Evolutionary conservation across 805 yeast species (phyloP), one percentile per base, ranked within the genome.

Genomic region (Starmerella roubikii): DNA sequence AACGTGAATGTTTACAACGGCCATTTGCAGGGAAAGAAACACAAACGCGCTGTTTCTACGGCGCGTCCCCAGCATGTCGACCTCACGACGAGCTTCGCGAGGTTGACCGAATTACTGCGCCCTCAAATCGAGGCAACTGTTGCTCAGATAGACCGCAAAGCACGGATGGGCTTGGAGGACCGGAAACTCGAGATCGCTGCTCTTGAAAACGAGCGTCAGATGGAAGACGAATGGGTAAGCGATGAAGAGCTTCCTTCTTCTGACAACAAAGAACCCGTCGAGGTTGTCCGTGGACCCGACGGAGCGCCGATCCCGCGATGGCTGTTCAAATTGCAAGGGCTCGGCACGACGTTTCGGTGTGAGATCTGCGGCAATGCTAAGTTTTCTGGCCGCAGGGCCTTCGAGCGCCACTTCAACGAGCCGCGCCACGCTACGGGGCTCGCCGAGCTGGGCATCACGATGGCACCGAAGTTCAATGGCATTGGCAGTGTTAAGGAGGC

Each of bases 261-360:
- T n/a, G n/a, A n/a, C 15, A 15, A n/a, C 5, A 13, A 9, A 30
- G 13, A 10, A 5, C 16, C 13, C 5, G 21, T 30, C 24, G 16
- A 12, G 5, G n/a, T 22, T n/a, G 57, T 82, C 0, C 37, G 82
- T 0, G 97, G 94, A 0, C 70, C 81, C 16, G 96, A 86, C 58
- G 96, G 96, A 0, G 70, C 68, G 30, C 96, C 96, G 1, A 83
- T 91, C 22, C 98, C 98, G 1, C 74, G 68, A 39, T 91, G 98
- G 98, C 64, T 91, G 22, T 86, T 74, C 66, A 91, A 86, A 57
- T 63, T 86, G 32, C 85, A 84, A 51, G 98, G 98, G 0, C 64
- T 86, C 10, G 80, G 80, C 40, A 68, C 72, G 31, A 72, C 70
- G 37, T 82, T 74, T 50, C 52, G 59, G 1, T 91, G 98, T 56